Evolutionary conservation across 257 asterid species (phyloP).

Genomic region (Ocimum tenuiflorum): DNA sequence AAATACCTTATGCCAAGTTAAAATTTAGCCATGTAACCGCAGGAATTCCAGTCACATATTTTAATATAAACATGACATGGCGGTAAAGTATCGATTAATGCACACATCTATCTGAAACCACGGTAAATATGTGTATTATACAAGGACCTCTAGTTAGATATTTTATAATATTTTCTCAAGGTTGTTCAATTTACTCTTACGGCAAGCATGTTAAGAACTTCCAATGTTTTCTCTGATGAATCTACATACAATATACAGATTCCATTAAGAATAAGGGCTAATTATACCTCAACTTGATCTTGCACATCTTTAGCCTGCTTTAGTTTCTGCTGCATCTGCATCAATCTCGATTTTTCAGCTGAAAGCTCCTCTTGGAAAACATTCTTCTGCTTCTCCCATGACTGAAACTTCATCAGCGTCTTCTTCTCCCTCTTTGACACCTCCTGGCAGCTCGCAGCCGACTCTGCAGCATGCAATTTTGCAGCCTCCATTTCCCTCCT

Average conservation of each 20-base stretch:
- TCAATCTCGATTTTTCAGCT: slow-evolving; percentile 45
- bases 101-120: no score
- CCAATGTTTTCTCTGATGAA: not conserved
- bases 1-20: not conserved
- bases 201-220: no score
- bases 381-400: slow-evolving; percentile 86
- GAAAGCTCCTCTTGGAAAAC: slow-evolving; percentile 68
- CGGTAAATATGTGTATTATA: no score
- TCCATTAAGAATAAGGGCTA: slow-evolving; percentile 8
- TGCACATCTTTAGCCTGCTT: slow-evolving; percentile 52
- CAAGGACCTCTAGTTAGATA: no score
- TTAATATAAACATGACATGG: no score
- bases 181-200: no score
- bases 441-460: slow-evolving; percentile 75
- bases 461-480: slow-evolving; percentile 55
- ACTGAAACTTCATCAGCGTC: slow-evolving; percentile 55
- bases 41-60: no score
- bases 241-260: slow-evolving; percentile 8
- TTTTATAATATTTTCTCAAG: no score
- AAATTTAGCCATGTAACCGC: no score
- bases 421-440: slow-evolving; percentile 71
- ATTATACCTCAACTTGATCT: slow-evolving; percentile 71
- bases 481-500: slow-evolving; percentile 86
- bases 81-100: no score
- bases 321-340: slow-evolving; percentile 46